Evolutionary conservation across 2,329 filamentous ascomycete species (phyloP).

Genomic region (Pseudogymnoascus sp.): DNA sequence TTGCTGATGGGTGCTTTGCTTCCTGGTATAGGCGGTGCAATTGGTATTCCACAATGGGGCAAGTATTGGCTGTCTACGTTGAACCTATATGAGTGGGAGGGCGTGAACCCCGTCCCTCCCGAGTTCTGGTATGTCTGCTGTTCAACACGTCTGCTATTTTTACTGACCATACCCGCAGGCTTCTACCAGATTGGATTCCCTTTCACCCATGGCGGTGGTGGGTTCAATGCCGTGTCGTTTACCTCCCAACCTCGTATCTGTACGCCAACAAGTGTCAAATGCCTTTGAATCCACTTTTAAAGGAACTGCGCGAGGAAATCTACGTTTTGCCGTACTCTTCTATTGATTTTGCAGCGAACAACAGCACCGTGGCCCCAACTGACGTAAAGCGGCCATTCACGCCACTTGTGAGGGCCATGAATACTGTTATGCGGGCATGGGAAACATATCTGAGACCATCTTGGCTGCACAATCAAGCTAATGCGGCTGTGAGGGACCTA

Average conservation of each 20-base stretch:
- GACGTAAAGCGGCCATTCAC: constrained; percentile 91
- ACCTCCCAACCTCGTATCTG: constrained; percentile 78
- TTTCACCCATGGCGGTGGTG: constrained; percentile 87
- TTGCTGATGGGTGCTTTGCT: no score
- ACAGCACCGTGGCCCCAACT: constrained; percentile 65
- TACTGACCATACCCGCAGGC: constrained; percentile 15
- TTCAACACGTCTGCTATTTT: no score
- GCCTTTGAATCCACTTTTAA: constrained; percentile 50
- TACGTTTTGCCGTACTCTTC: constrained; percentile 66
- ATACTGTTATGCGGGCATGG: no score
- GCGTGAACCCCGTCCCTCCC: constrained; percentile 83
- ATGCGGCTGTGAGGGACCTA: no score
- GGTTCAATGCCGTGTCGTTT: constrained; percentile 89
- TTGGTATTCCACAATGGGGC: no score
- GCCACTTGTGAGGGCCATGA: constrained; percentile 48
- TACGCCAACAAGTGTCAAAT: constrained; percentile 61
- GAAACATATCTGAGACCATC: no score
- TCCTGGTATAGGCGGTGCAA: no score
- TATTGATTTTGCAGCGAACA: constrained; percentile 66
- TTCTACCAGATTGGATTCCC: constrained; percentile 78
- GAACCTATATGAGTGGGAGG: constrained; percentile 66
- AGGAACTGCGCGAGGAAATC: constrained; percentile 66
- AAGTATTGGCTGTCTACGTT: no score
- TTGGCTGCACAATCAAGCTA: no score
- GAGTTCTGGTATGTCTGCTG: constrained; percentile 58